Base-by-base conservation (phyloP, 176 grass and related monocot genomes). In the Oryza rufipogon region DNA sequence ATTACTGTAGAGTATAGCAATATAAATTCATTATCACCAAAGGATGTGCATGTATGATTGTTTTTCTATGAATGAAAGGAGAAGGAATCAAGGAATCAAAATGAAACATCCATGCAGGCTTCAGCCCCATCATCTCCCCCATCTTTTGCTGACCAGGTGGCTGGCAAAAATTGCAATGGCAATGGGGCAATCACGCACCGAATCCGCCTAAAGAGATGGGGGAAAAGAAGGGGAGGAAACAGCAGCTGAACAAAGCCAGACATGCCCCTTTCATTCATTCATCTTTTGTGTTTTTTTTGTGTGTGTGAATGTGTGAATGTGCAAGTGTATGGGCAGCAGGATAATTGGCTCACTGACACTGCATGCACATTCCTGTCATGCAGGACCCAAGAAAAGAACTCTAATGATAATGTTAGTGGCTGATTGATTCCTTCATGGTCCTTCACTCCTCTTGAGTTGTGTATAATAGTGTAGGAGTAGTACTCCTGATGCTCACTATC, bases 191-290 rank as follows among this genome's bases (percentile, higher is more conserved):
- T 74, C 45, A 51, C 14, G 23, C 12, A 58, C 12, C 33, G 48
- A 70, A 71, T 42, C 60, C 81, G 42, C 71, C 70, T 83, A 58
- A 83, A 74, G 58, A 63, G 58, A 66, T 64, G 70, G 81, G 44
- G 41, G 19, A 6, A 20, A 66, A 36, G 11, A 32, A 32, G 44
- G 58, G n/a, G 42, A 52, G n/a, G 26, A 36, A 56, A 20, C 49
- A 58, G 9, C 51, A 6, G 32, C 74, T 12, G 32, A 0, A 60
- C 28, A 0, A 22, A 28, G 51, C n/a, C 14, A 47, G 42, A 38
- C 70, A 36, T 16, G 54, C 70, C 2, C 80, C 56, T 47, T 73
- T 82, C 42, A 44, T 44, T 11, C 15, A 13, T 46, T 5, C 38
- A 19, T 61, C 68, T 61, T 72, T 72, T 45, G 71, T 5, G 70